Base-by-base conservation (phyloP, 805 yeast species). In the Kockiozyma suomiensis region DNA sequence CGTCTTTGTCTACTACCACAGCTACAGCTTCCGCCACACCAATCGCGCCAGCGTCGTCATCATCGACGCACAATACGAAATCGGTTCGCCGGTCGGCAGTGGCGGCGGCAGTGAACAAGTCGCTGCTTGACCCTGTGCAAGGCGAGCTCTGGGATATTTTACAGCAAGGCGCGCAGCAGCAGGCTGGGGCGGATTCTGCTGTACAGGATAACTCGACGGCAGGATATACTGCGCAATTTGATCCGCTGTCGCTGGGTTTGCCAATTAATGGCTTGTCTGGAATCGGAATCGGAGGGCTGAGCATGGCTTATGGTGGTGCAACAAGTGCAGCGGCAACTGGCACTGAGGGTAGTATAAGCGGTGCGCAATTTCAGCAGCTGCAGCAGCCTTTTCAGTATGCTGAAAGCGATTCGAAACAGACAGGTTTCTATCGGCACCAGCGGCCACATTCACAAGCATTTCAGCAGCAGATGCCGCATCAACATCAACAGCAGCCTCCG, bases 61-160 rank as follows among this genome's bases (percentile, higher is more conserved):
- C 54, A 52, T 12, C 41, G 19, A 26, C 3, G 30, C 49, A 30
- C 23, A 5, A 42, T 10, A 19, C 30, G 21, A 38, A 28, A 26
- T 10, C 48, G n/a, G 12, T 4, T 21, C 43, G 48, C 21, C 23
- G 45, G 25, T 28, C 32, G 35, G 8, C 50, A 23, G 33, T 28
- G 4, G 8, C 38, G n/a, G 25, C 26, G 10, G 28, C 49, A 3
- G 41, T n/a, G 19, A 47, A 30, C 19, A 28, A 53, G 30, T 35
- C 50, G 1, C 26, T 25, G 21, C 50, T 55, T 10, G 54, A 26
- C 5, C 65, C 65, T 5, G 65, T 61, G 4, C 62, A 61, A 35
- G 61, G 52, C 37, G 65, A 54, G 45, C 54, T 62, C 2, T 62
- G 66, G 66, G 66, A 62, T 50, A 62, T 62, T 21, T 40, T 62